Evolutionary conservation across 1,139 yeast species (phyloP).

Genomic region (Hanseniaspora gamundiae): DNA sequence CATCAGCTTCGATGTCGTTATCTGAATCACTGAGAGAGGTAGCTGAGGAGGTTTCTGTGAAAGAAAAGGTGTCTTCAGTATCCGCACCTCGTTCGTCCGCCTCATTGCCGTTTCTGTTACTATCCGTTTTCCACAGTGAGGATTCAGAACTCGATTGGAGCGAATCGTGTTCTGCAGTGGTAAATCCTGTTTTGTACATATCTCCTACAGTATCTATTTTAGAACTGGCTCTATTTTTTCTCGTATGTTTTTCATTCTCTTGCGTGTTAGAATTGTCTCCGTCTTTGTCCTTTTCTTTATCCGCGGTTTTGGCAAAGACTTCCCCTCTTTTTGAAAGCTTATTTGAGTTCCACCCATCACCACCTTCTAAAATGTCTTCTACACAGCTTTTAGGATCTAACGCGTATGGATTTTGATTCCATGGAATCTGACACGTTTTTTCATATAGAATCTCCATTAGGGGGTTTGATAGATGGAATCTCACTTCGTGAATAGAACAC

Average conservation of each 20-base stretch:
- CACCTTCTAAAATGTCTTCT: conserved; percentile 63
- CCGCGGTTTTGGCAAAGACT: background rate
- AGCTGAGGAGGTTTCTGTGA: background rate
- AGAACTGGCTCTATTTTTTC: no score
- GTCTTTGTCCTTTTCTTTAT: background rate
- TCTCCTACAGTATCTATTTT: no score
- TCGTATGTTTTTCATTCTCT: no score
- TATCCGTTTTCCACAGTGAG: background rate
- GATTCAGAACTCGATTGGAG: background rate
- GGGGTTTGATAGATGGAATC: conserved; percentile 31
- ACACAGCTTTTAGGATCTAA: conserved; percentile 60
- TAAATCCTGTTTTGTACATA: no score
- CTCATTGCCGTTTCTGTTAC: background rate
- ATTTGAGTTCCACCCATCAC: conserved; percentile 48
- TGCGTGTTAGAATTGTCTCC: no score
- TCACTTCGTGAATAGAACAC: background rate
- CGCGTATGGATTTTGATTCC: conserved; percentile 73
- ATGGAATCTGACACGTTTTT: conserved; percentile 55
- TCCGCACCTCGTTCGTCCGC: background rate
- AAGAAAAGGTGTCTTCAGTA: background rate
- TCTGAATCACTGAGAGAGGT: background rate
- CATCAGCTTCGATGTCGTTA: background rate
- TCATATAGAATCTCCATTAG: conserved; percentile 42
- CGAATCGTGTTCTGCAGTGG: no score
- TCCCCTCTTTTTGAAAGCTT: background rate